Percentiles rank a stretch among this genome's conserved stretches.
phyloP scores from a whole-genome alignment of 2,329 filamentous ascomycete species.

The Aureobasidium vineae region DNA sequence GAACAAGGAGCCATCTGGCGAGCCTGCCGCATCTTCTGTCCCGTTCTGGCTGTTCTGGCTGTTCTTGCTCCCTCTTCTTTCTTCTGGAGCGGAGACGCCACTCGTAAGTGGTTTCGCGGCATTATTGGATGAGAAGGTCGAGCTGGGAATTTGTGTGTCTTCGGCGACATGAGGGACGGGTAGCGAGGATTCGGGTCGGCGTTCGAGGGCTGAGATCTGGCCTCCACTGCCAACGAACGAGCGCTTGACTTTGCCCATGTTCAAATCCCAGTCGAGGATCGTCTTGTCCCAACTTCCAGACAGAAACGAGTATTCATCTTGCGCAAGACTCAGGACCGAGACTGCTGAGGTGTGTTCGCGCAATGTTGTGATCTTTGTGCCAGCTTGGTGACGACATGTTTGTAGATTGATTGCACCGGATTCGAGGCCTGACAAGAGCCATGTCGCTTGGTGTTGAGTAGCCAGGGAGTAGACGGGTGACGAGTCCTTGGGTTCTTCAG shows the following conservation, averaged over 20 bases:
- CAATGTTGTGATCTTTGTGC: conserved; percentile 78
- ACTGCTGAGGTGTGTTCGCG: conserved; percentile 88
- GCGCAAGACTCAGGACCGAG: conserved; percentile 75
- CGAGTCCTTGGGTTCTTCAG: conserved; percentile 52
- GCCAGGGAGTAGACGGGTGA: conserved; percentile 94
- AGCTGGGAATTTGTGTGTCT: conserved; percentile 55
- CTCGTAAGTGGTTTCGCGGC: conserved; percentile 53
- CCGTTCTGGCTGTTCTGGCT: conserved; percentile 41
- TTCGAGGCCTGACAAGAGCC: conserved; percentile 87
- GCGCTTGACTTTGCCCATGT: conserved; percentile 74
- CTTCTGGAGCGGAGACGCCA: conserved; percentile 36
- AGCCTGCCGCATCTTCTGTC: conserved; percentile 59
- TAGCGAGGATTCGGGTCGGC: conserved; percentile 71
- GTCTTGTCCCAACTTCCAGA: conserved; percentile 97
- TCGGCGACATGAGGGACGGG: conserved; percentile 71
- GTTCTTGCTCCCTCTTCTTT: conserved; percentile 33
- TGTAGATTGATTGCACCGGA: conserved; percentile 92
- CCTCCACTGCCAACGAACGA: conserved; percentile 73
- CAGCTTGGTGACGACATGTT: conserved; percentile 90
- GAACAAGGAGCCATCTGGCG: conserved; percentile 78
- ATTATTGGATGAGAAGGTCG: conserved; percentile 77
- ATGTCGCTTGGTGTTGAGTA: conserved; percentile 83
- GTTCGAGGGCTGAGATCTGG: conserved; percentile 86
- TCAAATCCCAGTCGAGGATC: conserved; percentile 91
- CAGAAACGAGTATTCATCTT: conserved; percentile 81